Evolutionary conservation across 331 rosid species (phyloP), one percentile per base, ranked within the genome.

Genomic region (Pyracantha coccinea): DNA sequence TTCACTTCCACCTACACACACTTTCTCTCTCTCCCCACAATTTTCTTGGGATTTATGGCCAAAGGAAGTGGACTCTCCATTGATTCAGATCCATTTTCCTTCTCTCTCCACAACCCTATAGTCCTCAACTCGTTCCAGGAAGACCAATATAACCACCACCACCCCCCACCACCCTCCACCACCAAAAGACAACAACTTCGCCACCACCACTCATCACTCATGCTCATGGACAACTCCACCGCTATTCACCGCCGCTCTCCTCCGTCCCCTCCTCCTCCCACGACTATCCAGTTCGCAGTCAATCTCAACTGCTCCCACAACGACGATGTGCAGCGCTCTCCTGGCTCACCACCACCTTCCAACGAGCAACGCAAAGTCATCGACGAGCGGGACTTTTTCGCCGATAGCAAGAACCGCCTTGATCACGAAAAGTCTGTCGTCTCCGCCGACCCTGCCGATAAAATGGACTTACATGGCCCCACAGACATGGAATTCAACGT

Each of bases 1-100:
- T 53, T 53, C 55, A 62, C 75, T 23, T 62, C 35, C 68, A 68
- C 55, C 10, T 73, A 35, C 31, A 29, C 54, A 17, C 77, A 27
- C 67, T n/a, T n/a, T 79, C 77, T 74, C 71, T 61, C 63, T 80
- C 74, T 74, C 78, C 63, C 75, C 35, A 63, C 33, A 9, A 24
- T 44, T 63, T 53, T 58, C 75, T 79, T 82, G 70, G 57, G 64
- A 71, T 80, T 83, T 75, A 91, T 94, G 88, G 93, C 79, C 87
- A 83, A 84, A 82, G 85, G 75, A 73, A 74, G 87, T 87, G 93
- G 89, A 88, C 92, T 88, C 83, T 71, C 89, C 85, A 89, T 91
- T 90, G 91, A 85, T 91, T 84, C 91, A 84, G 96, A 89, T 91
- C 97, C 90, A 78, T 29, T 71, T 62, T 76, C 71, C 57, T 88